Base-by-base conservation (phyloP, 495 filamentous ascomycete genomes). In the Bryoglossum gracile region DNA sequence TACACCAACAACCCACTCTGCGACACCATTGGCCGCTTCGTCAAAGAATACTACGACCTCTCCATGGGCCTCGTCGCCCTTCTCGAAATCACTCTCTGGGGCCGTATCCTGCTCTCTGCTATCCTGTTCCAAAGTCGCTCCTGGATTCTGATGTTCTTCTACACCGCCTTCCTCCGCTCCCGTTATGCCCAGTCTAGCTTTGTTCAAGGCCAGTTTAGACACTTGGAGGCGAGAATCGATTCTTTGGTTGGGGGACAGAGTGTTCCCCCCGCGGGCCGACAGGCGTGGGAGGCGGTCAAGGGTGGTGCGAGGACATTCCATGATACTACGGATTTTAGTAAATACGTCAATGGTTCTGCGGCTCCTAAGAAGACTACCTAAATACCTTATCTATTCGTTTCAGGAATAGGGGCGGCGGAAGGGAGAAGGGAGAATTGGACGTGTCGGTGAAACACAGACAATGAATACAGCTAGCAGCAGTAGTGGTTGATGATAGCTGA, bases 41-140 rank as follows among this genome's bases (percentile, higher is more conserved):
- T 98, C 65, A 98, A 96, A 79, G 80, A 90, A 63, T 95, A 97
- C 75, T 97, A 97, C 62, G 94, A 97, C 64, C 68, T 77, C 38
- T 82, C 83, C 56, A 92, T 92, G 87, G 84, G 82, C 53, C 74
- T 91, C 24, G 87, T 92, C 24, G 79, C 86, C 13, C 64, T 67
- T 25, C 77, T 92, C 24, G 87, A 92, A 65, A 81, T 92, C 48
- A 63, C 76, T 18, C 80, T 97, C 48, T 89, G 89, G 80, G 71
- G 84, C 66, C 89, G 94, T 59, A 64, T 98, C 46, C 65, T 91
- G 43, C 67, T 86, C 16, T 81, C 83, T 26, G 85, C 84, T 42
- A 66, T 97, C 46, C 74, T 89, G 51, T 96, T 96, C 77, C 78
- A 80, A 69, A 86, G 83, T 65, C 84, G 89, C 47, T 89, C 86